Evolutionary conservation across 148 eudicot genomes (phyloP), one percentile per base, ranked within the genome.

Genomic region (Spergularia bocconei): DNA sequence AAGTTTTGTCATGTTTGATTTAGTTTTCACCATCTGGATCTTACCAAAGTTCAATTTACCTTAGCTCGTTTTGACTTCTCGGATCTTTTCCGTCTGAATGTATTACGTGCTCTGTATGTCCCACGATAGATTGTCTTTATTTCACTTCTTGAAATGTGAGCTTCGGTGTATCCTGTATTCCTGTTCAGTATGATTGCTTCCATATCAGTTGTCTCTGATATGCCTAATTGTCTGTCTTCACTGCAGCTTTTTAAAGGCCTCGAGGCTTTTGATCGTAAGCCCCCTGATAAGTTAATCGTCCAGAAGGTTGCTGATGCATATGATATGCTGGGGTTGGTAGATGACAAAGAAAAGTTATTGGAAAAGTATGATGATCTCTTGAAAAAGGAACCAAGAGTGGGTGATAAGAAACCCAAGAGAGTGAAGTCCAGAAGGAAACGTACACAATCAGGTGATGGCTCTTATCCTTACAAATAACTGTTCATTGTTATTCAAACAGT

Each of bases 291-390:
- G 81, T 74, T 77, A 6, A 82, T 90, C 58, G 96, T 95, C 80
- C 83, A 71, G 87, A 95, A 86, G 81, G 96, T 92, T 61, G 91
- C 86, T 8, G 79, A 90, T 82, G 92, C 96, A 11, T 92, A 90
- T 84, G 97, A 95, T 75, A n/a, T 87, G 57, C 78, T 92, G 71
- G 97, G 93, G 13, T 64, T 83, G 72, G 13, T 57, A 47, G 92
- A 88, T 19, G 97, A 92, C 77, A 87, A 87, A 79, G 90, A 87
- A 47, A 79, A 87, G 77, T 53, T 95, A 55, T 47, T 92, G 83
- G 91, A 86, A 74, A 95, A 90, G 82, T 92, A 90, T 76, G 84
- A 84, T 68, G 72, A 75, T 76, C 79, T 92, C 13, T 80, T 89
- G 60, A 79, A 47, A 47, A 80, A 77, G 82, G 72, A 83, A 39